phyloP scores from a whole-genome alignment of 805 yeast genomes.

The Candida nonsorbophila region DNA sequence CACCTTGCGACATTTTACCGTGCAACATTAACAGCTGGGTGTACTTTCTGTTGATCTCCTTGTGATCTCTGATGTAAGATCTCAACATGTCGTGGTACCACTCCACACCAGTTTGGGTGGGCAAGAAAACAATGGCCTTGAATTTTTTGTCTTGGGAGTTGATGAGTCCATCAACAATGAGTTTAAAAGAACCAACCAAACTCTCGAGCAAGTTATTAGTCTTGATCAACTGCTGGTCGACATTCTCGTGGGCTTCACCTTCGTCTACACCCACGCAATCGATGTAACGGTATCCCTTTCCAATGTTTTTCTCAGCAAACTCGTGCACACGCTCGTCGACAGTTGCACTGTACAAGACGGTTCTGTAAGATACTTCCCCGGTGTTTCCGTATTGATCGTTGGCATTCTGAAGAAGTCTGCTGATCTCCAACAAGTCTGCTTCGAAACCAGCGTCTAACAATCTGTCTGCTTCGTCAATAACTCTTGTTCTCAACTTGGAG shows the following conservation, averaged over 20 bases:
- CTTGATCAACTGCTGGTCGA: slow-evolving; percentile 59
- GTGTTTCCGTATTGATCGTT: slow-evolving; percentile 13
- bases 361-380: slow-evolving; percentile 39
- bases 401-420: slow-evolving; percentile 39
- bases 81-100: slow-evolving; percentile 43
- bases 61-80: slow-evolving; percentile 7
- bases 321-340: slow-evolving; percentile 60
- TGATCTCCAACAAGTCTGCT: slow-evolving; percentile 56
- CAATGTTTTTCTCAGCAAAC: slow-evolving; percentile 59
- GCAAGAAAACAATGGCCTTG: slow-evolving; percentile 80
- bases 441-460: slow-evolving; percentile 78
- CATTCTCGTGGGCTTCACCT: slow-evolving; percentile 71
- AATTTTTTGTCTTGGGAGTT: slow-evolving; percentile 47
- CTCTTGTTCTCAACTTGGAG: slow-evolving; percentile 52
- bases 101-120: slow-evolving; percentile 68
- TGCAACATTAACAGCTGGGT: slow-evolving; percentile 36
- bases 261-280: slow-evolving; percentile 73
- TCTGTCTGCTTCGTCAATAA: slow-evolving; percentile 91
- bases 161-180: too few relatives aligned
- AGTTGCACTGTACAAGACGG: slow-evolving; percentile 85
- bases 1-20: slow-evolving; percentile 68
- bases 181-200: slow-evolving; percentile 56
- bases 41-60: slow-evolving; percentile 13
- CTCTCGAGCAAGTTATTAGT: slow-evolving; percentile 54
- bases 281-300: slow-evolving; percentile 49